Base-by-base conservation (phyloP, 345 rosid species). In the Populus tremula region DNA sequence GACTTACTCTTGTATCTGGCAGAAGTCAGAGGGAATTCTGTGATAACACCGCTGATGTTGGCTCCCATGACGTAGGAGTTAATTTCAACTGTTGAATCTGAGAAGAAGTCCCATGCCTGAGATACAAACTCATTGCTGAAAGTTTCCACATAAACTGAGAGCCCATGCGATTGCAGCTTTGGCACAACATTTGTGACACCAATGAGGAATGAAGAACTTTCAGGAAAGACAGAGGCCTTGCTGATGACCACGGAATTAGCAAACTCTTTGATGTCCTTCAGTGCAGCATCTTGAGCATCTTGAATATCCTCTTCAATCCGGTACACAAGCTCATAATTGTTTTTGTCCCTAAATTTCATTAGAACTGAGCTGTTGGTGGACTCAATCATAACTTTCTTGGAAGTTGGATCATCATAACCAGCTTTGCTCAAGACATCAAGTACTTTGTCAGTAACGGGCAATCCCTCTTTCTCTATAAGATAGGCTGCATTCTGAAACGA, bases 91-190 rank as follows among this genome's bases (percentile, higher is more conserved):
- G 89, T 92, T 54, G 96, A 76, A 67, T 96, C 98, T 29, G 92
- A 78, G 85, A 90, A 92, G 89, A 89, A 92, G 81, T 96, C 99
- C 91, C 88, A 96, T 33, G 96, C 85, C 79, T 93, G 98, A 81
- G 99, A 92, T 29, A 86, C 76, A 80, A 92, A 96, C 87, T 96
- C 99, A 64, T 96, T 96, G 80, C 87, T 86, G 85, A 96, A 92
- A 38, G 79, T 67, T 76, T 88, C 84, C 25, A 89, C 96, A 43
- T 90, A 93, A 72, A 93, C 96, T 0, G 91, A 74, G 27, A 96
- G 93, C 64, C 84, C 77, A 72, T 81, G 79, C 70, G 87, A 78
- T 21, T 77, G 85, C 31, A 96, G 87, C 80, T 61, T 90, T 72
- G 78, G 20, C 27, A 92, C 92, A 21, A 89, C 84, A 23, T 88